Conservation (phyloP, 352 stramenopile genomes). For the Saprolegnia parasitica region DNA sequence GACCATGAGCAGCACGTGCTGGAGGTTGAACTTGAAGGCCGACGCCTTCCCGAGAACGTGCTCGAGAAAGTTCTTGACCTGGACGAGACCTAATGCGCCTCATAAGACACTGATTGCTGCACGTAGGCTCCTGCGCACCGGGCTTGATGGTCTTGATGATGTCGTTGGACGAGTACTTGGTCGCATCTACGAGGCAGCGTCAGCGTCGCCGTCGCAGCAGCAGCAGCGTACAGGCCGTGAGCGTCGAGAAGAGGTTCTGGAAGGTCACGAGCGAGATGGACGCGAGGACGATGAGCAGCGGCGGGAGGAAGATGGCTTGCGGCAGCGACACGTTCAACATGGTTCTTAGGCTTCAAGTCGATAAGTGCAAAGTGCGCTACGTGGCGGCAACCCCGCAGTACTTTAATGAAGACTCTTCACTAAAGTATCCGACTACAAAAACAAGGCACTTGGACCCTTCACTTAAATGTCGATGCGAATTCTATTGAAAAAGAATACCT, state of each 20-base stretch:
- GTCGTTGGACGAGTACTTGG: constrained; percentile 27
- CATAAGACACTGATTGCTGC: constrained; percentile 7
- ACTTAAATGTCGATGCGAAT: too few relatives aligned
- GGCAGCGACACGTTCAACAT: constrained; percentile 33
- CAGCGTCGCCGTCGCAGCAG: too few relatives aligned
- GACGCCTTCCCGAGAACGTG: constrained; percentile 70
- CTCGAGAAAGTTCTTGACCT: constrained; percentile 64
- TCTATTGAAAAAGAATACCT: too few relatives aligned
- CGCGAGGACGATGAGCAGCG: constrained; percentile 58
- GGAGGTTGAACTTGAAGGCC: constrained; percentile 73
- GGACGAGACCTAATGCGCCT: constrained; percentile 46
- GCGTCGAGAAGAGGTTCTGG: constrained; percentile 64
- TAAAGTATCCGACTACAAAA: too few relatives aligned
- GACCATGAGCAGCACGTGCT: constrained; percentile 76
- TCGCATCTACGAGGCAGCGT: constrained; percentile 19
- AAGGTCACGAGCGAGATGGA: constrained; percentile 74
- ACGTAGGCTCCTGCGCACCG: constrained; percentile 3
- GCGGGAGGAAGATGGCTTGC: constrained; percentile 67
- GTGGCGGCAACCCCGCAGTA: too few relatives aligned
- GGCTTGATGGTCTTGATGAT: constrained; percentile 28
- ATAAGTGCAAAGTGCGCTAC: background rate
- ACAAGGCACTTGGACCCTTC: too few relatives aligned
- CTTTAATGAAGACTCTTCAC: too few relatives aligned
- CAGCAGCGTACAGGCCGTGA: constrained; percentile 59
- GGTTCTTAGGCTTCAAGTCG: background rate